phyloP scores from a whole-genome alignment of 1,139 yeast species.

The Zygosaccharomyces sapae region DNA sequence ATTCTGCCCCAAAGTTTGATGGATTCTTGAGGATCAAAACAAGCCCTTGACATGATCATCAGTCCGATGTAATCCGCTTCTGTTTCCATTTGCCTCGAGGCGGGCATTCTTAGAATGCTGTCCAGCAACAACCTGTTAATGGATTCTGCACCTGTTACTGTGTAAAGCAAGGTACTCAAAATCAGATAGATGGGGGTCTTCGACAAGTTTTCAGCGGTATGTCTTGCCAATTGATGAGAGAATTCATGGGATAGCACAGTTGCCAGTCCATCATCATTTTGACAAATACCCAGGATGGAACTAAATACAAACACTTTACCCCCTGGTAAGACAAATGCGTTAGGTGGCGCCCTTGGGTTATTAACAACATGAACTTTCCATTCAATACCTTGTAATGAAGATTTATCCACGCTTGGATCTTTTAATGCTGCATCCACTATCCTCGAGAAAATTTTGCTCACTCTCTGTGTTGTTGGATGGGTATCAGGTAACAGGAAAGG shows the following conservation, averaged over 20 bases:
- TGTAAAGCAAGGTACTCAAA: slow-evolving; percentile 48
- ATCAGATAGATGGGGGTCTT: slow-evolving; percentile 56
- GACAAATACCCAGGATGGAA: slow-evolving; percentile 72
- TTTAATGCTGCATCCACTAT: slow-evolving; percentile 56
- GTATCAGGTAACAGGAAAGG: slow-evolving; percentile 47
- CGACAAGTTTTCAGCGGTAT: slow-evolving; percentile 75
- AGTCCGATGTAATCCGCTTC: slow-evolving; percentile 96
- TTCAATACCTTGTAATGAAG: slow-evolving; percentile 37
- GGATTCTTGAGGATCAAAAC: slow-evolving; percentile 74
- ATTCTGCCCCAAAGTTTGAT: slow-evolving; percentile 78
- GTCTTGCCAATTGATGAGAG: slow-evolving; percentile 91
- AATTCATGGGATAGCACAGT: slow-evolving; percentile 91
- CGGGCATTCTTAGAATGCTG: slow-evolving; percentile 68
- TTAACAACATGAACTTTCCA: slow-evolving; percentile 85
- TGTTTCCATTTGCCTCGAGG: slow-evolving; percentile 87
- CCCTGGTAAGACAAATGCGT: slow-evolving; percentile 93
- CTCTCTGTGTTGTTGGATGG: slow-evolving; percentile 55
- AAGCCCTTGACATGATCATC: slow-evolving; percentile 85
- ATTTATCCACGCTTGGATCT: slow-evolving; percentile 38
- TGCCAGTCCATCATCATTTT: slow-evolving; percentile 85
- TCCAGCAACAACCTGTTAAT: slow-evolving; percentile 54
- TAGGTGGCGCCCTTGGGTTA: slow-evolving; percentile 71
- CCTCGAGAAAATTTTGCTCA: slow-evolving; percentile 58
- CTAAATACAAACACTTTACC: slow-evolving; percentile 91
- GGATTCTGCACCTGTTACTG: slow-evolving; percentile 49